Evolutionary conservation across 768 basidiomycete species (phyloP).

Genomic region (Kwoniella shandongensis): DNA sequence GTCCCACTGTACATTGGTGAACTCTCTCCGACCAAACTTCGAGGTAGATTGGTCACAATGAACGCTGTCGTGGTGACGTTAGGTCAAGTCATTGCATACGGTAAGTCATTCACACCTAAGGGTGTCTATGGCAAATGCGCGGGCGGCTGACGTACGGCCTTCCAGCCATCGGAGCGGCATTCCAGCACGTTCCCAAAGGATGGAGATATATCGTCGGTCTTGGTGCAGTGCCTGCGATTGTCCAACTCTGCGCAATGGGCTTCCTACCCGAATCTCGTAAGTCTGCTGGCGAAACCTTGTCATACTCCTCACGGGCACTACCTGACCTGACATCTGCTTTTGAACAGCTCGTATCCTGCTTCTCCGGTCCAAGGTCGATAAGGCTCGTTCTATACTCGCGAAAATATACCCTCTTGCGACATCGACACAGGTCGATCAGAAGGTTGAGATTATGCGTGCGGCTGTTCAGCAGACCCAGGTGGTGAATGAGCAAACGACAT

Average conservation of each 20-base stretch:
- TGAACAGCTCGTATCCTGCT: slow-evolving; percentile 70
- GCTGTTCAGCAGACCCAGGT: slow-evolving; percentile 63
- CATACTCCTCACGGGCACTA: no score
- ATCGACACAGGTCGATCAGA: slow-evolving; percentile 66
- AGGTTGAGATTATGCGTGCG: slow-evolving; percentile 64
- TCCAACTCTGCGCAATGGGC: slow-evolving; percentile 64
- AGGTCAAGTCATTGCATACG: slow-evolving; percentile 72
- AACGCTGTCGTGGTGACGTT: slow-evolving; percentile 81
- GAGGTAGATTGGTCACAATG: slow-evolving; percentile 75
- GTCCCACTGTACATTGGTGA: slow-evolving; percentile 83
- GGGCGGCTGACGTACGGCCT: no score
- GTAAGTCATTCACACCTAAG: slow-evolving; percentile 56
- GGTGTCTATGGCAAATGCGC: no score
- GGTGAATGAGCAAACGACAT: slow-evolving; percentile 61
- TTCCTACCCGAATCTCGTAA: slow-evolving; percentile 77
- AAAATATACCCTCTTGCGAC: slow-evolving; percentile 71
- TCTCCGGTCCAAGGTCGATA: slow-evolving; percentile 59
- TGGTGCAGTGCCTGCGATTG: slow-evolving; percentile 56
- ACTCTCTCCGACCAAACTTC: slow-evolving; percentile 59
- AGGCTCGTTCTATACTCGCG: slow-evolving; percentile 61
- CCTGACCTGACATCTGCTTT: no score
- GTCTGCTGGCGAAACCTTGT: slow-evolving; percentile 49
- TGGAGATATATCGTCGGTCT: slow-evolving; percentile 86
- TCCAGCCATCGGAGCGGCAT: slow-evolving; percentile 51
- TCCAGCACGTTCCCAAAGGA: slow-evolving; percentile 59